A percentile compares a stretch with the other conserved stretches of the same genome.
Conservation (phyloP, 495 filamentous ascomycete genomes). For the Lepraria neglecta region DNA sequence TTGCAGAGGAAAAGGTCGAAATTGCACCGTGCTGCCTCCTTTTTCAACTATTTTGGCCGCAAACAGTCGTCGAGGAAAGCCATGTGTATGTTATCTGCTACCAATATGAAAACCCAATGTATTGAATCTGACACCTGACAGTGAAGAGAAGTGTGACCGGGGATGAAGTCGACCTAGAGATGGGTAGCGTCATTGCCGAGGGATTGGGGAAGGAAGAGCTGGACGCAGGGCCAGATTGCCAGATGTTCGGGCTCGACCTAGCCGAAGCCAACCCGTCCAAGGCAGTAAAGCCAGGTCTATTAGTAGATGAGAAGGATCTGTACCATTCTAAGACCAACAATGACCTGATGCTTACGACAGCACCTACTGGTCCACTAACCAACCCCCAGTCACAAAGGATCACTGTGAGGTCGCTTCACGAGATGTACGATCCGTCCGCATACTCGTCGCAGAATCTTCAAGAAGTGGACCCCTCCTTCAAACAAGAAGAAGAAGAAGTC, state of each 20-base stretch:
- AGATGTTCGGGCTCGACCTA: neutral
- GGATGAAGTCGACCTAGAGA: neutral
- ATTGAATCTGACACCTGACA: neutral
- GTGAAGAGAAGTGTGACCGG: neutral
- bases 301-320: neutral
- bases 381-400: neutral
- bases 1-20: neutral
- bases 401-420: neutral
- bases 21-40: neutral
- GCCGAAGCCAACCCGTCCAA: neutral
- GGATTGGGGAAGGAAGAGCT: neutral
- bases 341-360: neutral
- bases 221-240: neutral
- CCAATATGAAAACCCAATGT: neutral
- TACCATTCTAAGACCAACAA: neutral
- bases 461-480: neutral
- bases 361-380: neutral
- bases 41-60: slow-evolving; percentile 1
- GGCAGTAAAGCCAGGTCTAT: neutral
- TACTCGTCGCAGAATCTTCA: neutral
- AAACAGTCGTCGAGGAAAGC: neutral
- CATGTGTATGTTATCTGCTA: neutral
- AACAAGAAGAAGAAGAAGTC: too few relatives aligned
- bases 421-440: neutral
- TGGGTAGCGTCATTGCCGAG: neutral